These are phyloP conservation scores for Beauveria rudraprayagi DNA, from an alignment of 2,329 filamentous ascomycete genomes.

Conservation along the genomic window DNA sequence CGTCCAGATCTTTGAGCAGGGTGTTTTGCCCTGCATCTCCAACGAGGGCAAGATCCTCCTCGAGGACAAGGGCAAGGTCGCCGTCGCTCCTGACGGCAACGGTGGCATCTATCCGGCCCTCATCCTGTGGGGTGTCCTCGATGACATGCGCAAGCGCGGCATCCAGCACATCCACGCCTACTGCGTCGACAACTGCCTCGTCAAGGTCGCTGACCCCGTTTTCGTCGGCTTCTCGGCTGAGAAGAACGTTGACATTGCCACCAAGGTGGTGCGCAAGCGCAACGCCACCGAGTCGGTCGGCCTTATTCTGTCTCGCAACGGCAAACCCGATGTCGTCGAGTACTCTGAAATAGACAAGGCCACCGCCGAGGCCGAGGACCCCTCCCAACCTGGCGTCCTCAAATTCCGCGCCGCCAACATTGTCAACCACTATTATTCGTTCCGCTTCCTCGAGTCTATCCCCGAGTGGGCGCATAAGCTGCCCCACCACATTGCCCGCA, in stretches of 20 bases:
- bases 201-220: conserved; percentile 92
- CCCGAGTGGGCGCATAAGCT: conserved; percentile 78
- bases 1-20: conserved; percentile 91
- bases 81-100: conserved; percentile 94
- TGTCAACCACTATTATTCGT: conserved; percentile 99
- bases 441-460: conserved; percentile 83
- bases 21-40: conserved; percentile 90
- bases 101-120: conserved; percentile 94
- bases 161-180: conserved; percentile 95
- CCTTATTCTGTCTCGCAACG: conserved; percentile 89
- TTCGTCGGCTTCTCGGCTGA: conserved; percentile 91
- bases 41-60: conserved; percentile 97
- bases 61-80: conserved; percentile 82
- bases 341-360: conserved; percentile 92
- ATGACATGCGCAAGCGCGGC: conserved; percentile 81
- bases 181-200: conserved; percentile 98
- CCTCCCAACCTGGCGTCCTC: conserved; percentile 70
- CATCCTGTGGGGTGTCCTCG: conserved; percentile 68
- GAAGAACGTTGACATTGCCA: conserved; percentile 88
- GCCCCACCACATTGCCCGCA: conserved; percentile 90
- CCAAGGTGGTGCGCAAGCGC: conserved; percentile 98
- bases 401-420: conserved; percentile 98
- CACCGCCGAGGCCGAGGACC: conserved; percentile 82
- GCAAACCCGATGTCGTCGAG: conserved; percentile 93
- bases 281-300: conserved; percentile 94